phyloP scores from a whole-genome alignment of 768 basidiomycete genomes.

The Mycena polygramma region DNA sequence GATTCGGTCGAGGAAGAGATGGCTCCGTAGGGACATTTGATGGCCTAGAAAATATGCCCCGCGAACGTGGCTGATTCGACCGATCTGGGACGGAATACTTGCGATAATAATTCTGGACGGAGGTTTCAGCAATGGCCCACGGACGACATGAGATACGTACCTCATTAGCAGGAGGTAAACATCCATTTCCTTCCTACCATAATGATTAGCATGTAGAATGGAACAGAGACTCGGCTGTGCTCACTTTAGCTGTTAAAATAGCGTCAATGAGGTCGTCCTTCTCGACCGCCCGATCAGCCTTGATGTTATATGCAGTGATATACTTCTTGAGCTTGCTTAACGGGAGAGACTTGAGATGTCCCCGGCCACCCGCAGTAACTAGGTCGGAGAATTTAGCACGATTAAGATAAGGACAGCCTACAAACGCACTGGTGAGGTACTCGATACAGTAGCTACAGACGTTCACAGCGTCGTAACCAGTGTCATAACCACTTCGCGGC shows the following conservation, averaged over 20 bases:
- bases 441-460: conserved; percentile 87
- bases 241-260: conserved; percentile 67
- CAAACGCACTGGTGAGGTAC: conserved; percentile 68
- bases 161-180: conserved; percentile 71
- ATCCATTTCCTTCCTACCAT: conserved; percentile 69
- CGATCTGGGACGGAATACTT: conserved; percentile 71
- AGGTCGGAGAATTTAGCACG: conserved; percentile 14
- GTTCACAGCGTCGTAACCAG: conserved; percentile 73
- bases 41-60: conserved; percentile 63
- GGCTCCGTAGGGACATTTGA: conserved; percentile 45
- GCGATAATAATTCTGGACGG: conserved; percentile 67
- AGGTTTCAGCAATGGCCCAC: background rate
- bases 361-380: conserved; percentile 80
- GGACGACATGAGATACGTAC: conserved; percentile 46
- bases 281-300: conserved; percentile 72
- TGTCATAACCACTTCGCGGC: conserved; percentile 66
- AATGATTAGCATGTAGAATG: background rate
- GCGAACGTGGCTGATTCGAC: conserved; percentile 47
- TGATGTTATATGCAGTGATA: conserved; percentile 77
- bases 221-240: conserved; percentile 36
- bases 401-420: background rate
- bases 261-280: conserved; percentile 84
- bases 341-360: conserved; percentile 67
- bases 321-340: conserved; percentile 78
- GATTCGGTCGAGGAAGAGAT: conserved; percentile 50